Percentiles rank a stretch among this genome's conserved stretches.
Evolutionary conservation across 1,284 basidiomycete genomes (phyloP).

Genomic region (Athelia psychrophila): DNA sequence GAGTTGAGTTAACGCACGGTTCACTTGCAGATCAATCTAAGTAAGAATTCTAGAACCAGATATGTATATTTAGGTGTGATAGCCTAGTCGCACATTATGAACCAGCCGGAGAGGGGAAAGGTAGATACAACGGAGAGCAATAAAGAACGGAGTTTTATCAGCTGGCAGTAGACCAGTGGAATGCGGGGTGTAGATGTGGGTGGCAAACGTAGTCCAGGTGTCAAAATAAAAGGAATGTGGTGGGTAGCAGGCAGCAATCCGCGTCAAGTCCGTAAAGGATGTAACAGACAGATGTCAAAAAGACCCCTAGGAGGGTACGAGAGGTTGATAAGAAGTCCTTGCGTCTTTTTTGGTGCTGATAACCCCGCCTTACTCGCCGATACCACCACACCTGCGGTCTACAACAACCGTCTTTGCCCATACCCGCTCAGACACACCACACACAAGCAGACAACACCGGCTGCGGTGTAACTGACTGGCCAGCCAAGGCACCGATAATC

Average conservation of each 20-base stretch:
- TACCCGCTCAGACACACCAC: background rate
- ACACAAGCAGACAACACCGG: background rate
- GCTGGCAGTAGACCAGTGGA: background rate
- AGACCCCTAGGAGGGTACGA: background rate
- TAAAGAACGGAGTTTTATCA: background rate
- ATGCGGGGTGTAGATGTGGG: background rate
- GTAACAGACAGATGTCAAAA: background rate
- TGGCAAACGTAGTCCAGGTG: background rate
- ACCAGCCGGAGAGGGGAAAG: background rate
- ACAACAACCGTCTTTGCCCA: background rate
- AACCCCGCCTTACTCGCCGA: background rate
- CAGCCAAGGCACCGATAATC: background rate
- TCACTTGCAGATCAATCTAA: no score
- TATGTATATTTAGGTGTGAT: background rate
- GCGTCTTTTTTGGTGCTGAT: background rate
- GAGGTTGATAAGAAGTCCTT: background rate
- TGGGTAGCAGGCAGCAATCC: background rate
- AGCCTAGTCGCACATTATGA: slow-evolving; percentile 4
- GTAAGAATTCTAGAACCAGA: no score
- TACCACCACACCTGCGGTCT: background rate
- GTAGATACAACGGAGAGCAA: background rate
- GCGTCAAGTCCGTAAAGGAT: background rate
- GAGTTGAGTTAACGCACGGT: no score
- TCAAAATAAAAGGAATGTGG: background rate
- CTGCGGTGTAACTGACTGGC: background rate